These are phyloP conservation scores for Vicia faba DNA, from an alignment of 306 rosid genomes.

Conservation along the genomic window DNA sequence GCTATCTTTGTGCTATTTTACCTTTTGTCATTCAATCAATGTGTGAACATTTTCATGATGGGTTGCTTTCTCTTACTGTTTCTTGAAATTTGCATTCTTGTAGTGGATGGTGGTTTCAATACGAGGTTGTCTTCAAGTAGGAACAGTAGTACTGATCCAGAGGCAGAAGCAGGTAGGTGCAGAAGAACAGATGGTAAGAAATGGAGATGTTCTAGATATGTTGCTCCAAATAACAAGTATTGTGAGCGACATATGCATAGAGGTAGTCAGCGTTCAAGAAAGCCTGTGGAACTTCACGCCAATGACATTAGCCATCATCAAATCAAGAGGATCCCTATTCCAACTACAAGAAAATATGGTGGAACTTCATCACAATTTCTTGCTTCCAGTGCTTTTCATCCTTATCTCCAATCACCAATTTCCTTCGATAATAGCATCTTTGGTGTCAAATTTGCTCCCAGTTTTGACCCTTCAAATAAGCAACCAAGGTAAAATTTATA, in stretches of 20 bases:
- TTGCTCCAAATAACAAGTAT: slow-evolving; percentile 71
- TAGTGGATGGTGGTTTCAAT: slow-evolving; percentile 52
- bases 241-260: slow-evolving; percentile 90
- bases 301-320: slow-evolving; percentile 3
- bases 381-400: slow-evolving; percentile 37
- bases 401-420: slow-evolving; percentile 47
- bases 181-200: slow-evolving; percentile 84
- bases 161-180: slow-evolving; percentile 79
- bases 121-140: slow-evolving; percentile 48
- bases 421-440: slow-evolving; percentile 38
- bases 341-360: slow-evolving; percentile 38
- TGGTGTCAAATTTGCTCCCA: slow-evolving; percentile 33
- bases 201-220: slow-evolving; percentile 89
- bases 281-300: slow-evolving; percentile 81
- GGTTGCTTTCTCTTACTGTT: slow-evolving; percentile 28
- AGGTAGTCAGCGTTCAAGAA: slow-evolving; percentile 99
- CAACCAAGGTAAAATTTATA: slow-evolving; percentile 43
- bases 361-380: slow-evolving; percentile 50
- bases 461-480: slow-evolving; percentile 41
- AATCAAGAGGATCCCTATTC: slow-evolving; percentile 47
- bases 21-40: slow-evolving; percentile 36
- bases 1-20: not conserved
- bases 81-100: slow-evolving; percentile 33
- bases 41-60: slow-evolving; percentile 35
- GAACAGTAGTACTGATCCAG: slow-evolving; percentile 54